phyloP scores from a whole-genome alignment of 163 green algal genomes.

The Volvox carteri region DNA sequence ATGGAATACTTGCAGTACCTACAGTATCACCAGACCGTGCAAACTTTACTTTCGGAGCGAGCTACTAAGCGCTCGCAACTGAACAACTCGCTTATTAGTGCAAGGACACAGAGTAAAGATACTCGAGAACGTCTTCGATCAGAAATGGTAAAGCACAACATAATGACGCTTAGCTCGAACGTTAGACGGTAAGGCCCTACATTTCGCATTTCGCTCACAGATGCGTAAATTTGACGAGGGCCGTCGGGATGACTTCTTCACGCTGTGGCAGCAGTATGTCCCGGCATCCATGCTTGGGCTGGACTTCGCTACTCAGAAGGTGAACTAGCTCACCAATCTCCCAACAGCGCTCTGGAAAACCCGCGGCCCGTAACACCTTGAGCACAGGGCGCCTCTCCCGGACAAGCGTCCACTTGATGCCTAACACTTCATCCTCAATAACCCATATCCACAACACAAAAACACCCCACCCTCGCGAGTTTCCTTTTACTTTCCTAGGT shows the following conservation, averaged over 20 bases:
- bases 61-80: constrained; percentile 7
- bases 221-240: constrained; percentile 67
- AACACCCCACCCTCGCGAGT: no score
- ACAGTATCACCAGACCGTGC: constrained; percentile 37
- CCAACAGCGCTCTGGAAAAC: no score
- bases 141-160: constrained; percentile 48
- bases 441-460: no score
- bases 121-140: constrained; percentile 13
- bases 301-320: constrained; percentile 55
- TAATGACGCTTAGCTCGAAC: not conserved
- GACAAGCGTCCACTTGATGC: no score
- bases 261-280: constrained; percentile 59
- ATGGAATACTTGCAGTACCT: constrained; percentile 52
- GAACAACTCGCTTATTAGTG: not conserved
- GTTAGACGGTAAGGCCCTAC: not conserved
- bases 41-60: constrained; percentile 12
- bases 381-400: no score
- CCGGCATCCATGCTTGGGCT: constrained; percentile 38
- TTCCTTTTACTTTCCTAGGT: no score
- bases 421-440: no score
- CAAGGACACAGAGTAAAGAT: constrained; percentile 26
- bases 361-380: no score
- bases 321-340: no score
- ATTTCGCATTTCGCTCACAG: constrained; percentile 31
- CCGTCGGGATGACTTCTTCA: constrained; percentile 55